Evolutionary conservation across 2,329 filamentous ascomycete genomes (phyloP), one percentile per base, ranked within the genome.

Genomic region (Penicillium griseofulvum): DNA sequence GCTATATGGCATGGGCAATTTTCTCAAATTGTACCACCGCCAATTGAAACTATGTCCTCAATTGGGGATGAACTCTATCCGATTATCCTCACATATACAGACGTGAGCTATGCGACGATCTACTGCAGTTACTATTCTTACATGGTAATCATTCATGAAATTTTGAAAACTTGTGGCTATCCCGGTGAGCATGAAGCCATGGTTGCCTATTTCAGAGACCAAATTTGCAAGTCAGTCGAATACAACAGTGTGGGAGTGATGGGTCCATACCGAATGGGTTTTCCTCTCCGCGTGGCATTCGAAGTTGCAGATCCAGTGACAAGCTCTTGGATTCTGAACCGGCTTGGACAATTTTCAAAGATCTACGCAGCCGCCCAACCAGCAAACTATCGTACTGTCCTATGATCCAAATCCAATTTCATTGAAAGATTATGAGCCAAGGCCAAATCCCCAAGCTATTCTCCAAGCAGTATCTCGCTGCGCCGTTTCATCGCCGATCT

Each of bases 181-280:
- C 56, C 65, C 9, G 67, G 67, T 14, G 55, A 61, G 9, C 65
- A 70, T 28, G 59, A 19, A 7, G 59, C 56, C 17, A 62, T 65
- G 60, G 57, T 65, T 11, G 22, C 49, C 17, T 65, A 63, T 52
- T 70, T 61, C 24, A 59, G 62, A 16, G 66, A 69, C 49, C 65
- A 65, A 52, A 69, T 70, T n/a, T 70, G 68, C 57, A 64, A 57
- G 42, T 69, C 67, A 0, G 60, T 70, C n/a, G 66, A 69, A 52
- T 68, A 65, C 36, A 62, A 57, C 37, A 48, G 61, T 7, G 56
- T 55, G 8, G 68, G 66, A 3, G 45, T 64, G 4, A 49, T 70
- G 14, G 67, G 68, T 0, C 67, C 65, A 6, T 69, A 62, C 45
- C 58, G 65, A 52, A 58, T 68, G 56, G 67, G 61, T 2, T 69